These are phyloP conservation scores for Pichia rugopelliculosa DNA, from an alignment of 805 yeast genomes.

Conservation along the genomic window DNA sequence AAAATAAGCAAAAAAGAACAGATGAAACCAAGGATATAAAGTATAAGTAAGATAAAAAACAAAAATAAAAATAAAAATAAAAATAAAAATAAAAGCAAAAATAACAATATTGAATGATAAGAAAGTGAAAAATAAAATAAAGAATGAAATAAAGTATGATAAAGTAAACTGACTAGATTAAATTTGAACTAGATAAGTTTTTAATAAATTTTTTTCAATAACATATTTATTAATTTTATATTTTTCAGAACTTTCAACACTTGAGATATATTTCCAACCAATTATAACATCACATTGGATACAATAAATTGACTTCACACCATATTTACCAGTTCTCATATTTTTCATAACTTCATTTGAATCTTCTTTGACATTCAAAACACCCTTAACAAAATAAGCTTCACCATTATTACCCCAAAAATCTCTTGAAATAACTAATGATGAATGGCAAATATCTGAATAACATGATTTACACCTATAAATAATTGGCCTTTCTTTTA, in stretches of 20 bases:
- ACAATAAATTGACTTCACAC: slow-evolving; percentile 24
- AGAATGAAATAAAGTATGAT: neutral
- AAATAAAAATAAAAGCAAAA: neutral
- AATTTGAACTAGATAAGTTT: slow-evolving; percentile 1
- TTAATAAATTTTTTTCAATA: slow-evolving; percentile 21
- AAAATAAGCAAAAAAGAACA: too few relatives aligned
- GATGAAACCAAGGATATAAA: too few relatives aligned
- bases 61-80: neutral
- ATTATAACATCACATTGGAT: slow-evolving; percentile 24
- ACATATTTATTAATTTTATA: slow-evolving; percentile 31
- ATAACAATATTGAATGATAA: neutral
- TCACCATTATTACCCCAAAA: slow-evolving; percentile 29
- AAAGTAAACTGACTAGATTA: neutral
- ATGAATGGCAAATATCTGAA: slow-evolving; percentile 26
- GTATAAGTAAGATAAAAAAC: too few relatives aligned
- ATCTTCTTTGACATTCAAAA: slow-evolving; percentile 22
- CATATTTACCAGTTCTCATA: slow-evolving; percentile 30
- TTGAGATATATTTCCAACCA: slow-evolving; percentile 31
- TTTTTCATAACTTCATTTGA: slow-evolving; percentile 18
- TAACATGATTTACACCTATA: slow-evolving; percentile 28
- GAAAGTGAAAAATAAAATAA: neutral
- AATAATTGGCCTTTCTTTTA: slow-evolving; percentile 6
- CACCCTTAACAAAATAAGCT: slow-evolving; percentile 27
- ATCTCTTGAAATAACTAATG: slow-evolving; percentile 27
- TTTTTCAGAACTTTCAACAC: slow-evolving; percentile 23